Percentiles rank a stretch among this genome's conserved stretches.
phyloP scores from a whole-genome alignment of 2,329 filamentous ascomycete genomes.

The Madurella mycetomatis region DNA sequence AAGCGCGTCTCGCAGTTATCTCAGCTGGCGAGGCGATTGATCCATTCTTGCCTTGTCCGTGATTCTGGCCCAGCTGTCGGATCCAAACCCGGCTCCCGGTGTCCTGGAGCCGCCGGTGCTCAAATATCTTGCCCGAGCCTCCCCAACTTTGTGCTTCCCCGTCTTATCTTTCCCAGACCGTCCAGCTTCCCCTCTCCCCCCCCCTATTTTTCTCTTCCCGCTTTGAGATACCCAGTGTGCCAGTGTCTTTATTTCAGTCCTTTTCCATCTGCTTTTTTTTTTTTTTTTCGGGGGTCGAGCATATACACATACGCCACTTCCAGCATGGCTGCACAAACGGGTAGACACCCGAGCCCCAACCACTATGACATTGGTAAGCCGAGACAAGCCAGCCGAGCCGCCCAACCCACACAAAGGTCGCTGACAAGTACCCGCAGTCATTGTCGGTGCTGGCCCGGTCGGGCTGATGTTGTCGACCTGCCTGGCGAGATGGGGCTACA shows the following conservation, averaged over 20 bases:
- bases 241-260: conserved; percentile 2
- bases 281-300: too few relatives aligned
- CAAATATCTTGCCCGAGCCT: conserved; percentile 17
- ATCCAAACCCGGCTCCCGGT: conserved; percentile 18
- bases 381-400: too few relatives aligned
- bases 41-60: conserved; percentile 1
- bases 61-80: conserved; percentile 15
- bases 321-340: conserved; percentile 17
- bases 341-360: conserved; percentile 17
- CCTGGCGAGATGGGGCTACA: conserved; percentile 88
- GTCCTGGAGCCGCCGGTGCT: conserved; percentile 9
- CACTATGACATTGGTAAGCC: conserved; percentile 24
- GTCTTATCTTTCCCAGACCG: background rate
- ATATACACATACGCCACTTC: conserved; percentile 11
- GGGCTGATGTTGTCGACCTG: conserved; percentile 84
- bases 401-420: background rate
- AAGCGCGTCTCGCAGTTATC: conserved; percentile 1
- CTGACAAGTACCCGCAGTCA: conserved; percentile 52
- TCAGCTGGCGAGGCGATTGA: conserved; percentile 7
- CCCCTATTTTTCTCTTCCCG: background rate
- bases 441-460: conserved; percentile 84
- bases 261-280: background rate
- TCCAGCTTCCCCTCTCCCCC: background rate
- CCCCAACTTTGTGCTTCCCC: background rate
- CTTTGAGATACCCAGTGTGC: conserved; percentile 16